Evolutionary conservation across 495 filamentous ascomycete species (phyloP).

Genomic region (Penicillium macrosclerotiorum): DNA sequence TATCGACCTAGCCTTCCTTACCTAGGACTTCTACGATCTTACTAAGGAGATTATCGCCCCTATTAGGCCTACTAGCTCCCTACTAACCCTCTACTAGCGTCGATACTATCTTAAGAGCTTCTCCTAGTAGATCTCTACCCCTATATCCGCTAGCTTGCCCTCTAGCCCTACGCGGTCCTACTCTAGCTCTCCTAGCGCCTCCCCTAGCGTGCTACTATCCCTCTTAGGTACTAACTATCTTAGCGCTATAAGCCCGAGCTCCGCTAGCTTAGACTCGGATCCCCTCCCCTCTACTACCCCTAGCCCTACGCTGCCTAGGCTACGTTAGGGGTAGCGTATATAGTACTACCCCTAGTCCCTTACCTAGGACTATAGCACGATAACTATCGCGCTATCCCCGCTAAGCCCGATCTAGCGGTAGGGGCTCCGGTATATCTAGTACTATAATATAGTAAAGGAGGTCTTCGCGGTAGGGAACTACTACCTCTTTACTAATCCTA

Average conservation of each 20-base stretch:
- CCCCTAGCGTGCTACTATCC: not conserved
- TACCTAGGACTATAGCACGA: not conserved
- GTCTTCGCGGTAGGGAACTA: conserved; percentile 3
- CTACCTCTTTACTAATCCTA: conserved; percentile 4
- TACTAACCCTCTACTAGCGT: not conserved
- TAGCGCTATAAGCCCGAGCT: too few relatives aligned
- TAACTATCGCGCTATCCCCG: not conserved
- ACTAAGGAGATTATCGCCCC: not conserved
- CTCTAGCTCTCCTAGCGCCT: too few relatives aligned
- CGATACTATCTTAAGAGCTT: not conserved
- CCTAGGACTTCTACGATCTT: not conserved
- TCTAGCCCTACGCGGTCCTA: too few relatives aligned
- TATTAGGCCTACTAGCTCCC: too few relatives aligned
- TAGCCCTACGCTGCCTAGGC: too few relatives aligned
- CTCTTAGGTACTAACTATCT: too few relatives aligned
- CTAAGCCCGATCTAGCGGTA: not conserved
- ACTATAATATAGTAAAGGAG: conserved; percentile 7
- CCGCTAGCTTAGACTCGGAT: too few relatives aligned
- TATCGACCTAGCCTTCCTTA: not conserved
- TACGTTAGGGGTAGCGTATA: not conserved
- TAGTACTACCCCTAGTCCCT: conserved; percentile 2
- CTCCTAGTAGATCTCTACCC: too few relatives aligned
- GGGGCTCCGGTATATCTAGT: conserved; percentile 4
- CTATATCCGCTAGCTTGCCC: too few relatives aligned
- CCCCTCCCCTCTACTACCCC: too few relatives aligned